Percentiles rank a stretch among this genome's conserved stretches.
Evolutionary conservation across 805 yeast genomes (phyloP).

Genomic region (Yamadazyma takamatsuzukensis): DNA sequence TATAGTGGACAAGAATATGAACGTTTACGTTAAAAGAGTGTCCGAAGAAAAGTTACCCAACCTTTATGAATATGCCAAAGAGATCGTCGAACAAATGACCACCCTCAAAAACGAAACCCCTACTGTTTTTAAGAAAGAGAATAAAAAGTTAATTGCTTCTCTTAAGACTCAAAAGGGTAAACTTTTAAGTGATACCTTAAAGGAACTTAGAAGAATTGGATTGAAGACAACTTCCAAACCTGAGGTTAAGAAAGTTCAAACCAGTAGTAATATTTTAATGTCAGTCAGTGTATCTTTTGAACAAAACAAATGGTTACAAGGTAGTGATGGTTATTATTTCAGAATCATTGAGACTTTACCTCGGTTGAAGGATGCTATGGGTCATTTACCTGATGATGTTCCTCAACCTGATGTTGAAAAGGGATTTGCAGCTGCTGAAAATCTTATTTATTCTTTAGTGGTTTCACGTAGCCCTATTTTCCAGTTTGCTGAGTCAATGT

Average conservation of each 20-base stretch:
- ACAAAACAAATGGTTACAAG: conserved; percentile 30
- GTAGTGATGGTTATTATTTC: conserved; percentile 53
- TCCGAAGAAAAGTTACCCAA: conserved; percentile 39
- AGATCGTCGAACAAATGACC: conserved; percentile 54
- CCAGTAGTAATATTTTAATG: conserved; percentile 60
- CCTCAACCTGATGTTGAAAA: conserved; percentile 71
- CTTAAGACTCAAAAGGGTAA: conserved; percentile 80
- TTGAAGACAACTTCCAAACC: conserved; percentile 61
- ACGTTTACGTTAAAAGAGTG: conserved; percentile 37
- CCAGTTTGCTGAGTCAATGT: conserved; percentile 22
- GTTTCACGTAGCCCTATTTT: conserved; percentile 48
- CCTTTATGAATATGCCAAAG: conserved; percentile 53
- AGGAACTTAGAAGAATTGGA: conserved; percentile 75
- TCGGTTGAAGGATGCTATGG: conserved; percentile 62
- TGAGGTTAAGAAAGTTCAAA: conserved; percentile 61
- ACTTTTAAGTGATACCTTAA: conserved; percentile 70
- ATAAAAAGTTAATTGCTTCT: conserved; percentile 61
- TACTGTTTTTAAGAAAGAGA: conserved; percentile 59
- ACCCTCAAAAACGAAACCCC: conserved; percentile 78
- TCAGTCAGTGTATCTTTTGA: conserved; percentile 49
- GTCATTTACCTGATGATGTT: conserved; percentile 64
- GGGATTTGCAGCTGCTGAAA: conserved; percentile 75
- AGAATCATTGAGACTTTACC: conserved; percentile 78
- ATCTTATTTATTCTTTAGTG: conserved; percentile 57
- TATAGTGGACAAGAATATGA: conserved; percentile 55